A percentile compares a stretch with the other conserved stretches of the same genome.
Evolutionary conservation across 345 rosid species (phyloP).

Genomic region (Erucastrum elatum): DNA sequence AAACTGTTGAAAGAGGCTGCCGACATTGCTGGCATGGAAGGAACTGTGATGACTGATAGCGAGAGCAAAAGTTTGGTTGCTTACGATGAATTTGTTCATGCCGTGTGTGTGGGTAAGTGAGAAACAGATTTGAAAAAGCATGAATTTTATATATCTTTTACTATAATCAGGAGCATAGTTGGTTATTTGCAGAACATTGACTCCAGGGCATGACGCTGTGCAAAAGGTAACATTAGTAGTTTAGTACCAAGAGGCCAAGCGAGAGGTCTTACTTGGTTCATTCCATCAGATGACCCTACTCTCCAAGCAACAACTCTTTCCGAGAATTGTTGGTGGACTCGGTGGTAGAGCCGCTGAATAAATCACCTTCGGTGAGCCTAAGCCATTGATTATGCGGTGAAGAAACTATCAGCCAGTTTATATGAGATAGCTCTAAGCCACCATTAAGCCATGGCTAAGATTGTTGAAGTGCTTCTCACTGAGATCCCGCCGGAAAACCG

Average conservation of each 20-base stretch:
- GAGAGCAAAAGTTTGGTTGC: constrained; percentile 2
- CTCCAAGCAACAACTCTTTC: constrained; percentile 95
- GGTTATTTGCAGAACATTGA: constrained; percentile 66
- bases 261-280: constrained; percentile 97
- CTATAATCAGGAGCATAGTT: no score
- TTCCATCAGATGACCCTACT: constrained; percentile 95
- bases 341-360: constrained; percentile 99
- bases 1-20: constrained; percentile 6
- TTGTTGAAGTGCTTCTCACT: constrained; percentile 76
- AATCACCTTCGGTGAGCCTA: constrained; percentile 88
- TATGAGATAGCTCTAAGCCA: no score
- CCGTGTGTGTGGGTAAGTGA: constrained; percentile 4
- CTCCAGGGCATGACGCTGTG: constrained; percentile 96
- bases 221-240: constrained; percentile 73
- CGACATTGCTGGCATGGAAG: neutral
- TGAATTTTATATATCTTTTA: no score
- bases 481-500: constrained; percentile 85
- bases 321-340: constrained; percentile 95
- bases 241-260: constrained; percentile 90
- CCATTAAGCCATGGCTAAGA: constrained; percentile 53
- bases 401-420: constrained; percentile 60
- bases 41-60: constrained; percentile 11
- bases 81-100: constrained; percentile 4
- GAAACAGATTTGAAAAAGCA: neutral
- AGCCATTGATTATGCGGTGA: constrained; percentile 82